A percentile compares a stretch with the other conserved stretches of the same genome.
Evolutionary conservation across 495 filamentous ascomycete genomes (phyloP).

Genomic region (Hypoxylon cercidicola): DNA sequence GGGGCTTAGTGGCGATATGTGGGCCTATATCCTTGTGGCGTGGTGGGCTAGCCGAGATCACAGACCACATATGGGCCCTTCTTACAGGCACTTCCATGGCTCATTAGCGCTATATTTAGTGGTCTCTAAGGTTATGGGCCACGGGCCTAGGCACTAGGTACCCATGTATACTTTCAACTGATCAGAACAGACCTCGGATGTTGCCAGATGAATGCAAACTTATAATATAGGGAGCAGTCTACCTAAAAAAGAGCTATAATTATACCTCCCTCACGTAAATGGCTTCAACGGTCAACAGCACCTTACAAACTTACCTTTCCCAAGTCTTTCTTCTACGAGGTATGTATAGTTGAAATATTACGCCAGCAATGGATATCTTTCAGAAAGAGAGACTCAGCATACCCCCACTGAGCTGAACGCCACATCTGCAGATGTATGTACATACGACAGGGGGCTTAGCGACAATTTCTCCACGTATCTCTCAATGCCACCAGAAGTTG

Average conservation of each 20-base stretch:
- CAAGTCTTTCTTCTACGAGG: no score
- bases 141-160: background rate
- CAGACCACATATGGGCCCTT: constrained; percentile 12
- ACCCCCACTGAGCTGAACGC: background rate
- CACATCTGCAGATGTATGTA: background rate
- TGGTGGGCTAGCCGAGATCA: constrained; percentile 12
- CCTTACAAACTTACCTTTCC: no score
- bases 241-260: no score
- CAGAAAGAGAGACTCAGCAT: no score
- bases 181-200: background rate
- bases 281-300: no score
- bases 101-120: constrained; percentile 34
- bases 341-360: no score
- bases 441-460: background rate
- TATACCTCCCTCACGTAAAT: no score
- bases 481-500: background rate
- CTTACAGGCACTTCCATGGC: background rate
- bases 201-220: no score
- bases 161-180: background rate
- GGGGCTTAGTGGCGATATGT: constrained; percentile 24
- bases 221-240: no score
- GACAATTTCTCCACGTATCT: constrained; percentile 1
- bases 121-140: background rate
- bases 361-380: no score
- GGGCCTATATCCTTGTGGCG: constrained; percentile 27